Percentiles rank a stretch among this genome's conserved stretches.
phyloP scores from a whole-genome alignment of 2,329 filamentous ascomycete genomes.

The Fusarium torulosum region DNA sequence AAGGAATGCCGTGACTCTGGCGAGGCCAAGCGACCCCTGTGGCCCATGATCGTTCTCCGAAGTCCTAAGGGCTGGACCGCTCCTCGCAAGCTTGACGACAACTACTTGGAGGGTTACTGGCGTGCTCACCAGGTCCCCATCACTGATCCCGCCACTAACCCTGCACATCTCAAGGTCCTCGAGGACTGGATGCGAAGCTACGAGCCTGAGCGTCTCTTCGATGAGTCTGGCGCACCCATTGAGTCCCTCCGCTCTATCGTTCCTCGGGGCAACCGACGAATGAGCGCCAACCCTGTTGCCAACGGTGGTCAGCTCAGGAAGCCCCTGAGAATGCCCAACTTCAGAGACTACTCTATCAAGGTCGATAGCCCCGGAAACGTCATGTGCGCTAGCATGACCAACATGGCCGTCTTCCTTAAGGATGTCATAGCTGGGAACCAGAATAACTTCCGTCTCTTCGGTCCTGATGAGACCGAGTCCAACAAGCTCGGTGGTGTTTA shows the following conservation, averaged over 20 bases:
- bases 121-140: conserved; percentile 83
- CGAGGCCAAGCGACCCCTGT: conserved; percentile 76
- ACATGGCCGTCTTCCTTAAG: conserved; percentile 75
- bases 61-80: conserved; percentile 86
- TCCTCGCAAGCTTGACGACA: conserved; percentile 76
- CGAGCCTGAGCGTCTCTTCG: conserved; percentile 78
- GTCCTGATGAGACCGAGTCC: conserved; percentile 84
- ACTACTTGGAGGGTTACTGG: conserved; percentile 83
- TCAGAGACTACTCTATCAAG: conserved; percentile 73
- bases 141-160: conserved; percentile 74
- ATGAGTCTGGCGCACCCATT: conserved; percentile 71
- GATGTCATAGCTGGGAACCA: conserved; percentile 75
- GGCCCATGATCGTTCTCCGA: conserved; percentile 84
- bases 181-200: conserved; percentile 85
- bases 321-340: conserved; percentile 77
- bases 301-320: conserved; percentile 78
- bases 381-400: conserved; percentile 73
- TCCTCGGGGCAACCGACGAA: conserved; percentile 74
- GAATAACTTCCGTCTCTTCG: conserved; percentile 79
- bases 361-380: conserved; percentile 71
- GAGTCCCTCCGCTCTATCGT: conserved; percentile 73
- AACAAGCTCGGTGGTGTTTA: conserved; percentile 82
- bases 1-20: conserved; percentile 78
- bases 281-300: conserved; percentile 82
- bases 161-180: conserved; percentile 73